Evolutionary conservation across 1,139 yeast species (phyloP), one percentile per base, ranked within the genome.

Genomic region (Maudiozyma humilis): DNA sequence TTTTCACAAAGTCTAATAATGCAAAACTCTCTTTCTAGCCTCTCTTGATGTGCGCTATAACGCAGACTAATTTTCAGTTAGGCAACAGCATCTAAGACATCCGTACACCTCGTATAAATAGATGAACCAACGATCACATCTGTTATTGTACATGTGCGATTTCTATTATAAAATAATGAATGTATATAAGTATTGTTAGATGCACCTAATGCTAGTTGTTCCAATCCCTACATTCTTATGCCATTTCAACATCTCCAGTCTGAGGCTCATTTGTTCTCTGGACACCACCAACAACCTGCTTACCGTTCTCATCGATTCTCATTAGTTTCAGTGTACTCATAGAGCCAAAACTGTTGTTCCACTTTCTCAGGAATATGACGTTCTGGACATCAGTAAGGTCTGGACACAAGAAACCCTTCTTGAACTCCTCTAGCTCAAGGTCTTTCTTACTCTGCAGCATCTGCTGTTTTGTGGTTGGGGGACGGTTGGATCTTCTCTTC

Each of bases 311-410:
- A 38, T 53, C 52, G 12, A 60, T 47, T 47, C 65, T 55, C 30
- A 58, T 49, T 40, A 66, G 56, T 43, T 75, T 78, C 60, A 87
- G 68, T 15, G 75, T 71, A 35, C 82, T 79, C 43, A 82, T 65
- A n/a, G 93, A 89, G 34, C 96, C 96, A 51, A 75, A 69, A 8
- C 86, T 76, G 18, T 94, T 91, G 53, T 83, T 82, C 96, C 96
- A 89, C 16, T 65, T 63, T 56, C 80, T 71, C 49, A 88, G 66
- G 36, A 70, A 66, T 36, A 69, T 68, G 1, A 85, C 93, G 7
- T 79, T 82, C 10, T 66, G 70, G 40, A 64, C 67, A 53, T 81
- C 81, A 3, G 78, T 68, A 47, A 89, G 61, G 62, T 87, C 88
- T 0, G 96, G 96, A 5, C 83, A 70, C 44, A 69, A 62, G 65